These are phyloP conservation scores for Paramecium tetraurelia DNA, from an alignment of 73 alveolate species.

Conservation along the genomic window DNA sequence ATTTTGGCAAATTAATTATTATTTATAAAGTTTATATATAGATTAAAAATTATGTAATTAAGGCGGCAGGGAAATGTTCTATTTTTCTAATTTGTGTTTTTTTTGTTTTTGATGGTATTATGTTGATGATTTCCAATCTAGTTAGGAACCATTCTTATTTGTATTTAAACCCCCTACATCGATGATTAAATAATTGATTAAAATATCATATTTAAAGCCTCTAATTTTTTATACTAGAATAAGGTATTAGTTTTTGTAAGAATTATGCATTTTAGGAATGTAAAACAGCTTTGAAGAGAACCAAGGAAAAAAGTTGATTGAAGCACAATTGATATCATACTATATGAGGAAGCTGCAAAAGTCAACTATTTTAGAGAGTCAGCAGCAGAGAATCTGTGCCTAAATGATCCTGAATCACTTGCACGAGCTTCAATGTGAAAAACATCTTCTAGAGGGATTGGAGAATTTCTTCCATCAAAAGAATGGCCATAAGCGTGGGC, in stretches of 20 bases:
- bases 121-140: background rate
- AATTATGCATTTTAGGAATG: constrained; percentile 28
- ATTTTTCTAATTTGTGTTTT: background rate
- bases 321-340: background rate
- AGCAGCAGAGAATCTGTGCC: constrained; percentile 41
- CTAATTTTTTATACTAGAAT: constrained; percentile 25
- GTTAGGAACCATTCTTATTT: background rate
- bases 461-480: constrained; percentile 13
- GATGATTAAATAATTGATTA: constrained; percentile 7
- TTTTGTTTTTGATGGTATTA: background rate
- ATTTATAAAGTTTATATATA: background rate
- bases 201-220: constrained; percentile 37
- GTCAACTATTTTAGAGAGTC: constrained; percentile 16
- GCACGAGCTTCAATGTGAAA: background rate
- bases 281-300: constrained; percentile 32
- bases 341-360: background rate
- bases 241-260: constrained; percentile 35
- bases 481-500: background rate
- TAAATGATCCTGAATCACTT: constrained; percentile 33
- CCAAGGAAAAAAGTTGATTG: constrained; percentile 2
- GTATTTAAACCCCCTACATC: background rate
- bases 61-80: background rate
- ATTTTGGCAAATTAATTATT: background rate
- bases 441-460: background rate
- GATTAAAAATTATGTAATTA: background rate